Conservation (phyloP, 768 basidiomycete genomes). For the Psilocybe subaeruginosa region DNA sequence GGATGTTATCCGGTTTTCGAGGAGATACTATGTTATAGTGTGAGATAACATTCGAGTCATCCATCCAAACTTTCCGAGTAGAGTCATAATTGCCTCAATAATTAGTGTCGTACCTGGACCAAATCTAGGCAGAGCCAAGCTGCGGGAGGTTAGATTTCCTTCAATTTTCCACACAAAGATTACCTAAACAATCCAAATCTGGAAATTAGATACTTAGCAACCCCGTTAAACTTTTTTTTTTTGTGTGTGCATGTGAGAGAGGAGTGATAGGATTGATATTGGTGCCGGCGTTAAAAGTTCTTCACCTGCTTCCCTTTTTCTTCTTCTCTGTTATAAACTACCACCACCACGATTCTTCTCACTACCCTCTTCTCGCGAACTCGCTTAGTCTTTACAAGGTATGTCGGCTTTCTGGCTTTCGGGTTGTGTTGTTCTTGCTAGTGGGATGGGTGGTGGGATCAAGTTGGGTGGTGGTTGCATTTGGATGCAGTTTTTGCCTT, state of each 20-base stretch:
- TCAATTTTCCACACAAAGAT: background rate
- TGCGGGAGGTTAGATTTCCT: background rate
- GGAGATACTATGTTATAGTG: background rate
- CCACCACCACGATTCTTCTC: constrained; percentile 18
- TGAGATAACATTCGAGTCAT: constrained; percentile 2
- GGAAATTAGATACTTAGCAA: background rate
- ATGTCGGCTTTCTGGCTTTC: background rate
- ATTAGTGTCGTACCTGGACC: no score
- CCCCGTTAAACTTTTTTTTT: constrained; percentile 13
- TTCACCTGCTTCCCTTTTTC: constrained; percentile 7
- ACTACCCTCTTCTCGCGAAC: background rate
- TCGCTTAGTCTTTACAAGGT: background rate
- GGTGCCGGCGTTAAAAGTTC: constrained; percentile 17
- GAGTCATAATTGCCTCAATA: background rate
- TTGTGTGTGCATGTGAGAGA: constrained; percentile 14
- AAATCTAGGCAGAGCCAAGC: background rate
- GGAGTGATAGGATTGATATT: background rate
- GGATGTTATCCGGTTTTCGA: background rate
- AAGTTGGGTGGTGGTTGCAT: no score
- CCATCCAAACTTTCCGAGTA: background rate
- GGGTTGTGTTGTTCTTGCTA: no score
- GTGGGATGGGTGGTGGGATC: no score
- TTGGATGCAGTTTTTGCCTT: no score
- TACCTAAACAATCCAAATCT: background rate
- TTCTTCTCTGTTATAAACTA: constrained; percentile 12